Percentiles rank a stretch among this genome's conserved stretches.
phyloP scores from a whole-genome alignment of 371 early-diverging fungal species.

The Circinella umbellata region DNA sequence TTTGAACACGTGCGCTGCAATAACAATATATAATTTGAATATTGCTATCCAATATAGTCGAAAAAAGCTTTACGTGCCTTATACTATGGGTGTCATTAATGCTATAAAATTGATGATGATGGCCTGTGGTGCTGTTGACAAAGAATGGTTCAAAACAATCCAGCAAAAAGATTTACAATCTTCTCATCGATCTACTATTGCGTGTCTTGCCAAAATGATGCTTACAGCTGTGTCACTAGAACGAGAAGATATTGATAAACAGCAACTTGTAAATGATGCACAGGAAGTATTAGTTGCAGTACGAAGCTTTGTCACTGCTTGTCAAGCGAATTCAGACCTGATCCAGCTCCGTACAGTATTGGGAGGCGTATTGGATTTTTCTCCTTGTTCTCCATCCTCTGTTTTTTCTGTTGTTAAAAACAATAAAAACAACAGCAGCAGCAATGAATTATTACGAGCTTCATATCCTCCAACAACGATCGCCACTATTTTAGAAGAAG shows the following conservation, averaged over 20 bases:
- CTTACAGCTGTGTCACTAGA: slow-evolving; percentile 71
- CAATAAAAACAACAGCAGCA: too few relatives aligned
- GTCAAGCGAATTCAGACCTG: slow-evolving; percentile 30
- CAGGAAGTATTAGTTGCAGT: slow-evolving; percentile 31
- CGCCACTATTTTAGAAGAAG: slow-evolving; percentile 11
- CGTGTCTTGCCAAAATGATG: slow-evolving; percentile 77
- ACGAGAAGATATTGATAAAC: slow-evolving; percentile 65
- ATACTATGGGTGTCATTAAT: slow-evolving; percentile 66
- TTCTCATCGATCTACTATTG: slow-evolving; percentile 80
- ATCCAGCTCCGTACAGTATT: slow-evolving; percentile 13
- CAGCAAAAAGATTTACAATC: slow-evolving; percentile 61
- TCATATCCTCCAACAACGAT: background rate
- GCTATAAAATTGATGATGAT: slow-evolving; percentile 87
- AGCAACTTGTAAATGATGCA: slow-evolving; percentile 23
- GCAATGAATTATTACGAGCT: background rate
- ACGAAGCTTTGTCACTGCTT: slow-evolving; percentile 34
- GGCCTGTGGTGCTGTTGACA: slow-evolving; percentile 71
- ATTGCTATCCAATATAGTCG: slow-evolving; percentile 45
- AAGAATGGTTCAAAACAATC: slow-evolving; percentile 57
- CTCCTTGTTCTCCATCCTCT: background rate
- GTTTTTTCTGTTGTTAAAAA: slow-evolving; percentile 17
- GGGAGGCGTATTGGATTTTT: background rate
- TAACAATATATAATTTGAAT: slow-evolving; percentile 68
- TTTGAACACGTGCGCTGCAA: slow-evolving; percentile 60
- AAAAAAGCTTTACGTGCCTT: slow-evolving; percentile 57